Base-by-base conservation (phyloP, 768 basidiomycete genomes). In the Psilocybe cyanescens region DNA sequence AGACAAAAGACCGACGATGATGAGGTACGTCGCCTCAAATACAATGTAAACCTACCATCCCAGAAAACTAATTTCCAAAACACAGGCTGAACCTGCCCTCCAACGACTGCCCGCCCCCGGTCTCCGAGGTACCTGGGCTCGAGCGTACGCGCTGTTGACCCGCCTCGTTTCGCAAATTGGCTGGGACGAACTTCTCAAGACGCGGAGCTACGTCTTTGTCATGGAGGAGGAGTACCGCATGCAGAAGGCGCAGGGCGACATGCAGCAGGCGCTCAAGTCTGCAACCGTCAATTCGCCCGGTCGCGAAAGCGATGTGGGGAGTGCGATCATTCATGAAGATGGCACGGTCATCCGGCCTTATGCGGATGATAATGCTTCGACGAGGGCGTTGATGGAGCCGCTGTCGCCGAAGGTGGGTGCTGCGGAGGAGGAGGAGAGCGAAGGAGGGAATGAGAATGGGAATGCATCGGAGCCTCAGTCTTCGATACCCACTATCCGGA, bases 161-260 rank as follows among this genome's bases (percentile, higher is more conserved):
- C 86, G 90, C 1, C 88, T 99, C 24, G 97, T 98, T 33, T 87
- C 91, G 0, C 90, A 94, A 65, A 95, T 99, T 66, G 97, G 97
- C 0, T 99, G 97, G 97, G 97, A 99, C 76, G 97, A 99, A 78
- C 85, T 99, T 2, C 83, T 99, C 59, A 95, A 95, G 79, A 91
- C 93, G 12, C 89, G 97, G 83, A 95, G 93, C 74, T 77, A 81
- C 39, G 97, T 99, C 12, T 99, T 99, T 75, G 97, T 99, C 44
- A 99, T 99, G 97, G 97, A 99, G 73, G 97, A 99, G 72, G 97
- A 99, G 73, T 99, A 99, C 72, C 85, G 97, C 39, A 91, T 93
- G 88, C 97, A 98, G 78, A 98, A 98, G 72, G 89, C 91, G 2
- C 86, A 91, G 4, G 78, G 72, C 2, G 93, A 95, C 30, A 79